phyloP scores from a whole-genome alignment of 345 rosid genomes.

The Ceriops decandra region DNA sequence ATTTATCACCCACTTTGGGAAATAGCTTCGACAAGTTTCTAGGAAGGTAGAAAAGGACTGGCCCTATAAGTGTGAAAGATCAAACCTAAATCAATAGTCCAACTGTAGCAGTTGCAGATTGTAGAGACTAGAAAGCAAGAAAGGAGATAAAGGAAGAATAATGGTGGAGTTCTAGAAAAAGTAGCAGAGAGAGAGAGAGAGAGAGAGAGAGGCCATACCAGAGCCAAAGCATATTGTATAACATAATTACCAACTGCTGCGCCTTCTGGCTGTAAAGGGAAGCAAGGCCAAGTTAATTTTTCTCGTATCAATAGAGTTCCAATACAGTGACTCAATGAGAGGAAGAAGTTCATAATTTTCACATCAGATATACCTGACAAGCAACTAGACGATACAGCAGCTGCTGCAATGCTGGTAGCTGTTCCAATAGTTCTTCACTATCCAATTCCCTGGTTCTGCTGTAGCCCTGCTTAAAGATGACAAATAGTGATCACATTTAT shows the following conservation, averaged over 20 bases:
- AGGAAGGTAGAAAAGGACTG: no score
- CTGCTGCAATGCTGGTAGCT: constrained; percentile 87
- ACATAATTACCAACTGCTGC: constrained; percentile 82
- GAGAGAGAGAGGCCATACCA: constrained; percentile 43
- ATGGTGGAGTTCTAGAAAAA: no score
- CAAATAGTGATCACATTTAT: background rate
- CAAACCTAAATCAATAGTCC: no score
- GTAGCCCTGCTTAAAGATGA: constrained; percentile 58
- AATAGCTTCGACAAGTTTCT: no score
- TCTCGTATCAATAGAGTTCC: background rate
- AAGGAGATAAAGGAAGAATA: no score
- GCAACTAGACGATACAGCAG: constrained; percentile 88
- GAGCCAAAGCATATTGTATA: constrained; percentile 92
- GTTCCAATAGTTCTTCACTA: constrained; percentile 79
- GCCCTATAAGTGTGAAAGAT: no score
- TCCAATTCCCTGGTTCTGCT: constrained; percentile 86
- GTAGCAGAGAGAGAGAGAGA: no score
- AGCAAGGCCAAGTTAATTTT: background rate
- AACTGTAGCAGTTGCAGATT: no score
- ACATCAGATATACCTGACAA: constrained; percentile 62
- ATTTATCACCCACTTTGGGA: no score
- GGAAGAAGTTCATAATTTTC: background rate
- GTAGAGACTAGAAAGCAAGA: no score
- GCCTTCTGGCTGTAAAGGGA: constrained; percentile 83
- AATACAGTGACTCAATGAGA: background rate